Evolutionary conservation across 2,329 filamentous ascomycete genomes (phyloP).

Genomic region (Aspergillus tubingensis): DNA sequence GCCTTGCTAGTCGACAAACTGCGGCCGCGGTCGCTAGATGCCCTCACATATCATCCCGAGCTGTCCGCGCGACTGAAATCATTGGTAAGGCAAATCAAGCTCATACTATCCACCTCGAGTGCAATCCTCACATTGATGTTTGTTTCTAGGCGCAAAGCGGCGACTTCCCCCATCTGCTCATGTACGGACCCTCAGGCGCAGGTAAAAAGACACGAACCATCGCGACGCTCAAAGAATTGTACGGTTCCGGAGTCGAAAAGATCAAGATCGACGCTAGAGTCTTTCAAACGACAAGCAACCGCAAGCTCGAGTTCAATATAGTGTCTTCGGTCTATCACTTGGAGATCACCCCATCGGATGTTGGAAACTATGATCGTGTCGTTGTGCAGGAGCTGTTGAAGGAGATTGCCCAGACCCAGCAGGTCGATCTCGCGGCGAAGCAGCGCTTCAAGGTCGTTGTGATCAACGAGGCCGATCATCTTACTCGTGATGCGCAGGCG

Average conservation of each 20-base stretch:
- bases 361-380: conserved; percentile 93
- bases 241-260: conserved; percentile 96
- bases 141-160: conserved; percentile 79
- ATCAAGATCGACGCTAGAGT: conserved; percentile 98
- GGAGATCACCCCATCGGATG: conserved; percentile 96
- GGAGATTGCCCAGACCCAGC: conserved; percentile 97
- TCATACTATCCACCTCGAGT: not conserved
- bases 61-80: conserved; percentile 84
- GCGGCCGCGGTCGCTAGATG: conserved; percentile 52
- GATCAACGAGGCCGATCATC: conserved; percentile 96
- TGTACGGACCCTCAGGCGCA: conserved; percentile 94
- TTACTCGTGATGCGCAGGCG: conserved; percentile 92
- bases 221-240: conserved; percentile 91
- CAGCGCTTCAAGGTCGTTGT: conserved; percentile 98
- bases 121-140: conserved; percentile 17
- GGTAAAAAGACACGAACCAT: conserved; percentile 98
- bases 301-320: conserved; percentile 99
- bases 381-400: conserved; percentile 95
- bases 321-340: conserved; percentile 96
- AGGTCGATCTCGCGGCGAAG: conserved; percentile 88
- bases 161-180: conserved; percentile 95
- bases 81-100: conserved; percentile 59
- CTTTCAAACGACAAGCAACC: conserved; percentile 92
- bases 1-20: conserved; percentile 67
- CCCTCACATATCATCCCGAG: conserved; percentile 82